Evolutionary conservation across 805 yeast genomes (phyloP).

Genomic region (Yamadazyma paraphyllophila): DNA sequence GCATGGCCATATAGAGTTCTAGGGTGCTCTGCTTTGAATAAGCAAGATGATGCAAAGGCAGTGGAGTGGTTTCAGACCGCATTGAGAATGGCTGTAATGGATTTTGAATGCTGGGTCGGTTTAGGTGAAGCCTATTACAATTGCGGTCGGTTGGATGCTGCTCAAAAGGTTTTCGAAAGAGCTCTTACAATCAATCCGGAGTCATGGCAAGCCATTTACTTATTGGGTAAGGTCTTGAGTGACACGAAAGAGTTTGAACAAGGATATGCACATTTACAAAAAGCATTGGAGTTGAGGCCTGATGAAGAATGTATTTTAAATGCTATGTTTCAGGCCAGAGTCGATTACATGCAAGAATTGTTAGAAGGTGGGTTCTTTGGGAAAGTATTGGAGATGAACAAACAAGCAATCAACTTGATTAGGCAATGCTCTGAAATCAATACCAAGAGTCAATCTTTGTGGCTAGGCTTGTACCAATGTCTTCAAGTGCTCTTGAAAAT

Average conservation of each 20-base stretch:
- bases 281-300: slow-evolving; percentile 43
- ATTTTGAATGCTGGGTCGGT: slow-evolving; percentile 86
- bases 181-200: slow-evolving; percentile 54
- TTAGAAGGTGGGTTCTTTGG: slow-evolving; percentile 63
- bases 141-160: slow-evolving; percentile 85
- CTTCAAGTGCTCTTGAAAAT: slow-evolving; percentile 52
- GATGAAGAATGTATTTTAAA: slow-evolving; percentile 47
- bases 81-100: slow-evolving; percentile 62
- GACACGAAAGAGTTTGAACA: slow-evolving; percentile 64
- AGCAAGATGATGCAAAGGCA: slow-evolving; percentile 71
- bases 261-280: slow-evolving; percentile 49
- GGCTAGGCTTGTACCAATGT: slow-evolving; percentile 66
- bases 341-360: slow-evolving; percentile 52
- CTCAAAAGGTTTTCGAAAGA: slow-evolving; percentile 73
- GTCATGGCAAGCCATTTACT: slow-evolving; percentile 62
- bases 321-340: slow-evolving; percentile 56
- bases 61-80: slow-evolving; percentile 89
- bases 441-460: slow-evolving; percentile 48
- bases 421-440: slow-evolving; percentile 35
- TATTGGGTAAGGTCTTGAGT: slow-evolving; percentile 64
- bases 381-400: slow-evolving; percentile 53
- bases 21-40: slow-evolving; percentile 74
- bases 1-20: slow-evolving; percentile 90
- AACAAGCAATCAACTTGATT: slow-evolving; percentile 46
- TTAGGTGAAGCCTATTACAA: slow-evolving; percentile 92